Evolutionary conservation across 176 grass and related monocot genomes (phyloP), one percentile per base, ranked within the genome.

Genomic region (Rhipidocladum racemiflorum): DNA sequence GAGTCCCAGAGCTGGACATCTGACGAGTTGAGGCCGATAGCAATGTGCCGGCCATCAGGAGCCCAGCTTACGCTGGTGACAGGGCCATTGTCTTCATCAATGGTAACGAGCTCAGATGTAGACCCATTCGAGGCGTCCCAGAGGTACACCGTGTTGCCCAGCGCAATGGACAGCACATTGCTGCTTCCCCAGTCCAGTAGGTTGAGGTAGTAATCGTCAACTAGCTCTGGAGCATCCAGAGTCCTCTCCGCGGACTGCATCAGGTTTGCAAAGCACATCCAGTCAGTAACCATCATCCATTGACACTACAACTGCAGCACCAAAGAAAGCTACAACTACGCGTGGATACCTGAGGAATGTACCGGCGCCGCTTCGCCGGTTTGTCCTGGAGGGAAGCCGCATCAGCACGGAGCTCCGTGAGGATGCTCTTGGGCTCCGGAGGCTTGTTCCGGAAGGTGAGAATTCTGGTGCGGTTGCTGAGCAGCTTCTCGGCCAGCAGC

Each of bases 191-290:
- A 93, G 59, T 93, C 91, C 0, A 93, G 80, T 4, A 93, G 83
- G 84, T 93, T 93, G 62, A 93, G 79, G 59, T 93, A 88, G 83
- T 93, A 93, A 75, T 93, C 88, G 34, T 93, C 88, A 7, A 93
- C 83, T 23, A 93, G 88, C 9, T 88, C 91, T 1, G 88, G 91
- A 25, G 85, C 88, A 61, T 93, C 88, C n/a, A 90, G 84, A n/a
- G 79, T 93, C 85, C 83, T 90, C 83, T 90, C 91, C 3, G 91
- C 85, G 60, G 91, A 93, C 87, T 91, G 74, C 57, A 35, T 12
- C 20, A 53, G 54, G 83, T 81, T 62, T 34, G 15, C 20, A 87
- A 66, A 5, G 17, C 16, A 72, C 29, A 72, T 39, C 51, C 29
- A 68, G 17, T 69, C 72, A 72, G 66, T 6, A 81, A 81, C 43